A percentile compares a stretch with the other conserved stretches of the same genome.
These are phyloP conservation scores for Malus sylvestris DNA, from an alignment of 306 rosid species.

Conservation along the genomic window DNA sequence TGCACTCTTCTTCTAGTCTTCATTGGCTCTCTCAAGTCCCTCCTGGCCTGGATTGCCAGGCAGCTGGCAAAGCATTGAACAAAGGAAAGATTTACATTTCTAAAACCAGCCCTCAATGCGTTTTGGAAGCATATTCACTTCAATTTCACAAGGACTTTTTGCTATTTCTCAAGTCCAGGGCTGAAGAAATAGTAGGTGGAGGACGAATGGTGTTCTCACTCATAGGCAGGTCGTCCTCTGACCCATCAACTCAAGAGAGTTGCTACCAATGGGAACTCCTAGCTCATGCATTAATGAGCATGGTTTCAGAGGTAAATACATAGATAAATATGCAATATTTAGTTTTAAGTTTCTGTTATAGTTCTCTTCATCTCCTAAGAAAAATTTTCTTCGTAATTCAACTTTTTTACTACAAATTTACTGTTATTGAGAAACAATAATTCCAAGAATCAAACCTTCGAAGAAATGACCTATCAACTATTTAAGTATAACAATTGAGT, in stretches of 20 bases:
- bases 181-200: conserved; percentile 36
- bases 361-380: not conserved
- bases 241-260: conserved; percentile 39
- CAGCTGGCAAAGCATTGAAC: conserved; percentile 20
- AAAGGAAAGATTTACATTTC: conserved; percentile 67
- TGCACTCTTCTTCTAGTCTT: conserved; percentile 70
- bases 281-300: conserved; percentile 42
- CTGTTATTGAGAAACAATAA: not conserved
- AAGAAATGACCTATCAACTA: not conserved
- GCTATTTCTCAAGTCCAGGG: conserved; percentile 39
- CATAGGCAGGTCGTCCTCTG: conserved; percentile 44
- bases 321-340: not conserved
- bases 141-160: conserved; percentile 56
- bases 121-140: conserved; percentile 43
- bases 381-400: not conserved
- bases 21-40: conserved; percentile 82
- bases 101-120: conserved; percentile 47
- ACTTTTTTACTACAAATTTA: not conserved
- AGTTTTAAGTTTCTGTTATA: not conserved
- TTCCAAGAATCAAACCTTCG: not conserved
- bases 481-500: not conserved
- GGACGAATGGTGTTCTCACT: conserved; percentile 69
- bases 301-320: conserved; percentile 47
- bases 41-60: conserved; percentile 14
- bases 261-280: conserved; percentile 68